Percentiles rank a stretch among this genome's conserved stretches.
Conservation (phyloP, 2,329 filamentous ascomycete genomes). For the Emericellopsis atlantica region DNA sequence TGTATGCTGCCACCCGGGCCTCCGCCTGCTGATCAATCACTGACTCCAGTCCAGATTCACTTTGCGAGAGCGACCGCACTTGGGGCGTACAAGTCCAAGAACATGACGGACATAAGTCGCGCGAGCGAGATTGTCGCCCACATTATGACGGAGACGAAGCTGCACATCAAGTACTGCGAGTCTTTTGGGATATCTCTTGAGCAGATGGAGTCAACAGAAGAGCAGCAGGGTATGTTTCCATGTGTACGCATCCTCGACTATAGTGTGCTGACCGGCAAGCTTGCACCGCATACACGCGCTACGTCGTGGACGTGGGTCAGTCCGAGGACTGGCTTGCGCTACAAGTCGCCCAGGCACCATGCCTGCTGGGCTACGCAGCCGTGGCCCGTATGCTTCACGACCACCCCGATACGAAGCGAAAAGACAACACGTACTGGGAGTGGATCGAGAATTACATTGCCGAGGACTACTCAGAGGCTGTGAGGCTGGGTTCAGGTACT, state of each 20-base stretch:
- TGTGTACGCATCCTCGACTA: not conserved
- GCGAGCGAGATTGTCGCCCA: conserved; percentile 53
- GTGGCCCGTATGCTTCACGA: conserved; percentile 61
- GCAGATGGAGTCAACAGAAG: conserved; percentile 61
- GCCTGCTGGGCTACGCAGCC: conserved; percentile 76
- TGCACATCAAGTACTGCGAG: conserved; percentile 75
- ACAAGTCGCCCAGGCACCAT: conserved; percentile 74
- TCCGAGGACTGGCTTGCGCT: conserved; percentile 81
- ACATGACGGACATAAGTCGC: conserved; percentile 52
- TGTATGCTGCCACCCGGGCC: conserved; percentile 27
- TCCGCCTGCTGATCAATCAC: not conserved
- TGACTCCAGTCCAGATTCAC: conserved; percentile 46
- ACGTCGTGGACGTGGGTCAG: conserved; percentile 78
- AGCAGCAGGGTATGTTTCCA: conserved; percentile 50
- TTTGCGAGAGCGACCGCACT: conserved; percentile 81
- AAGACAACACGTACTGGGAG: conserved; percentile 67
- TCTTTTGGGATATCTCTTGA: conserved; percentile 64
- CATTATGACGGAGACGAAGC: conserved; percentile 64
- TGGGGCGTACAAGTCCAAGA: conserved; percentile 72
- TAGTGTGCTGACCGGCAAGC: conserved; percentile 24
- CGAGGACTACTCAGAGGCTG: conserved; percentile 64
- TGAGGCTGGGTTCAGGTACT: conserved; percentile 56
- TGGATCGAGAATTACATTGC: conserved; percentile 88
- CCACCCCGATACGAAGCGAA: conserved; percentile 45
- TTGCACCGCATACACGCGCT: conserved; percentile 74